Base-by-base conservation (phyloP, 352 stramenopile genomes). In the Phytophthora megakarya region DNA sequence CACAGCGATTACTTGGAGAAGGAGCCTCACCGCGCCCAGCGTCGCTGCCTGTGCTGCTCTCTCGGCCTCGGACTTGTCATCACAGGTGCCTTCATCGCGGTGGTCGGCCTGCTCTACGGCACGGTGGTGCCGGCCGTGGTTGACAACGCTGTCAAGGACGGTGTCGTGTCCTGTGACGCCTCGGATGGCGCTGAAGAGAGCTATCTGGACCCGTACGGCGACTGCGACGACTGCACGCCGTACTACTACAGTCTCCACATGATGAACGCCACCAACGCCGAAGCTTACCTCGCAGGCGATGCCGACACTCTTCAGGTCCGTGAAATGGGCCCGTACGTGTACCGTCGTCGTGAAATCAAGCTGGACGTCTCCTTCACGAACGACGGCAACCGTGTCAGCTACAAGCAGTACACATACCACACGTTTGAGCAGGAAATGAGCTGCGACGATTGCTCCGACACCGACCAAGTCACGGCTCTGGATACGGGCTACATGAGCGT, bases 401-500 rank as follows among this genome's bases (percentile, higher is more conserved):
- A 84, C 75, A 88, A 85, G 66, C 65, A 70, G 54, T 90, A 90
- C 78, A 82, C 70, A 56, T 86, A 87, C 73, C 79, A 89, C 72
- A 84, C 64, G 60, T 90, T 76, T 43, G 61, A 78, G n/a, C 6
- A 60, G 9, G 62, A 73, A 8, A 49, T 70, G 65, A 88, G 76
- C 44, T 93, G 84, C 56, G 46, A 58, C 13, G 72, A 48, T 8
- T 93, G 84, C 67, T 65, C 55, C 9, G 81, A 91, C 28, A 46
- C 46, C 6, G 84, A 91, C 56, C 18, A 75, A 43, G 74, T 86
- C 39, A 72, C 75, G 15, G 57, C 65, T 26, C 75, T 78, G 46
- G 84, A 93, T 60, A 39, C 72, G 26, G 79, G 75, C 2, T 93
- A 93, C 75, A 63, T 93, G 60, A 89, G 81, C 46, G 82, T 91